Base-by-base conservation (phyloP, 2,329 filamentous ascomycete species). In the Trichoderma oligosporum region DNA sequence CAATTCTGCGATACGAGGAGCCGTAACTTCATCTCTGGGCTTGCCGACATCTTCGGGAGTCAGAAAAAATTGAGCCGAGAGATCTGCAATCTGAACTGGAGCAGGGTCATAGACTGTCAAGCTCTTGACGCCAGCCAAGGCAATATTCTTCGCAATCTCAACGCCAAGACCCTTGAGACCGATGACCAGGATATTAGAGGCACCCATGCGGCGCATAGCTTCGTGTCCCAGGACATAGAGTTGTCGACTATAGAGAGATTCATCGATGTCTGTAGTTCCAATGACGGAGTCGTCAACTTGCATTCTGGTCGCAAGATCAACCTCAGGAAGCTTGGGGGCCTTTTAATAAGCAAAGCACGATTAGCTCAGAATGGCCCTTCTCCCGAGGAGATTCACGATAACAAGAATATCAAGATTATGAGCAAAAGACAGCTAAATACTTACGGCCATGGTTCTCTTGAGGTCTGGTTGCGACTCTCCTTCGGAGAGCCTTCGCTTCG, bases 161-260 rank as follows among this genome's bases (percentile, higher is more conserved):
- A 97, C 93, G 78, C 94, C 94, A 38, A 99, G 83, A 51, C 94
- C 94, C 73, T 94, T 93, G 64, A 97, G 79, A 62, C 94, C 94
- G 61, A 93, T 88, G 57, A 99, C 82, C 53, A 99, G 88, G 60
- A 99, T 84, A 70, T 97, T 95, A 56, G 94, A 97, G 61, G 91
- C 89, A 68, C 92, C 85, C 94, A 99, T 99, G 68, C 94, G 91
- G 82, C 96, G 97, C 94, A 99, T 99, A 64, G 94, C 94, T 74
- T 87, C 84, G 67, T 87, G 84, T 62, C 84, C 84, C 51, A 87
- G 73, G 60, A 87, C 85, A 69, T 88, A 88, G 65, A 88, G 85
- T 75, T 88, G 85, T 70, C 85, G 81, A 70, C 85, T 88, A 78
- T 88, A 88, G 65, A 88, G 83, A 56, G 84, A 85, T 71, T 88